Conservation (phyloP, 768 basidiomycete species). For the Chalciporus chontae region DNA sequence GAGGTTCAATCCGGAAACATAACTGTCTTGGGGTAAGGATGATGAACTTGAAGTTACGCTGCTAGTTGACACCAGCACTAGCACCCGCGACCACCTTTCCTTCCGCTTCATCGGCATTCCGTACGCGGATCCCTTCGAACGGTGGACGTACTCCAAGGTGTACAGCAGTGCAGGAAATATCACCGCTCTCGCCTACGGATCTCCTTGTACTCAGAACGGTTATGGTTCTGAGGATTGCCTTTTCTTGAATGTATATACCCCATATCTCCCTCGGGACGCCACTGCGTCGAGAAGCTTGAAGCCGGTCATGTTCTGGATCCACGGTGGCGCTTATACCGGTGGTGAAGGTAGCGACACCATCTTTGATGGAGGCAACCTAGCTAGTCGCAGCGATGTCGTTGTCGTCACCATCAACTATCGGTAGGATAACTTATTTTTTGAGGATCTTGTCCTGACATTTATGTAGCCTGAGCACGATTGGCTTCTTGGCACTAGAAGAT, state of each 20-base stretch:
- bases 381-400: constrained; percentile 42
- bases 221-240: constrained; percentile 42
- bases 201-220: constrained; percentile 32
- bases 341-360: constrained; percentile 38
- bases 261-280: constrained; percentile 29
- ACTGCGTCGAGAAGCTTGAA: constrained; percentile 24
- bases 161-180: constrained; percentile 29
- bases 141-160: constrained; percentile 42
- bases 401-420: constrained; percentile 38
- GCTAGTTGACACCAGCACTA: constrained; percentile 9
- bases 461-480: constrained; percentile 8
- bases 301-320: constrained; percentile 50
- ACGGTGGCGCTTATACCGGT: constrained; percentile 44
- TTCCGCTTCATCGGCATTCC: constrained; percentile 54
- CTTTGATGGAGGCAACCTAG: constrained; percentile 44
- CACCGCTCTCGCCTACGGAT: constrained; percentile 32
- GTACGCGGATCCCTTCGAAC: constrained; percentile 39
- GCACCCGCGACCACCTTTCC: constrained; percentile 44
- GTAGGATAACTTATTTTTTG: background rate
- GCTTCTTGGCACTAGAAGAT: constrained; percentile 7
- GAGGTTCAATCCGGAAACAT: constrained; percentile 8
- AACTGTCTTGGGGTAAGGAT: constrained; percentile 6
- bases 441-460: background rate
- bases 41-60: background rate
- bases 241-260: constrained; percentile 46